phyloP scores from a whole-genome alignment of 164 flowering plant genomes.

The Chimonanthus praecox region DNA sequence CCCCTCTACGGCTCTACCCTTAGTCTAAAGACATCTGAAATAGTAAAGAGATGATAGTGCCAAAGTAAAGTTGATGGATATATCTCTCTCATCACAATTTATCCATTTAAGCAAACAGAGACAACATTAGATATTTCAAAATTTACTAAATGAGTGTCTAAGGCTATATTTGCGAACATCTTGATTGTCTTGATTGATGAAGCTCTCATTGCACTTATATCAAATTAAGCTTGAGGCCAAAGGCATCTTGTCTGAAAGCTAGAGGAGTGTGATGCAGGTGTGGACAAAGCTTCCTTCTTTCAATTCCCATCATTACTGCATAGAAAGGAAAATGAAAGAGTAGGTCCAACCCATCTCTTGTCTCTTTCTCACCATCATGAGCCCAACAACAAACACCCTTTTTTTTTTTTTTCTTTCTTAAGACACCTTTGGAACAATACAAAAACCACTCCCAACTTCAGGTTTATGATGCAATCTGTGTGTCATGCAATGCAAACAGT shows the following conservation, averaged over 20 bases:
- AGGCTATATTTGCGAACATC: not conserved
- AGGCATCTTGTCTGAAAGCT: not conserved
- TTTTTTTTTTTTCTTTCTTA: not conserved
- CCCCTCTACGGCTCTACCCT: too few relatives aligned
- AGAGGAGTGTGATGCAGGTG: not conserved
- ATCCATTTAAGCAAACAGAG: not conserved
- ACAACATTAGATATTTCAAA: not conserved
- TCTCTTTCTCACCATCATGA: slow-evolving; percentile 15
- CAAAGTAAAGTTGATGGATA: too few relatives aligned
- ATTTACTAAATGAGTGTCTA: not conserved
- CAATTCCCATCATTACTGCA: slow-evolving; percentile 18
- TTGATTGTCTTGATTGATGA: slow-evolving; percentile 4
- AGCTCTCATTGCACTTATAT: not conserved
- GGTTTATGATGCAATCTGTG: slow-evolving; percentile 3
- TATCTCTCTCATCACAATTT: too few relatives aligned
- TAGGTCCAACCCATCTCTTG: slow-evolving; percentile 18
- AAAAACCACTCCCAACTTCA: not conserved
- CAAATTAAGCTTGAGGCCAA: slow-evolving; percentile 1
- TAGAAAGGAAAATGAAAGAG: slow-evolving; percentile 16
- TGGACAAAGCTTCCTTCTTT: slow-evolving; percentile 5
- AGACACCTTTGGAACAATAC: not conserved
- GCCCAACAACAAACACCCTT: slow-evolving; percentile 8
- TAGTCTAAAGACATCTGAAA: too few relatives aligned
- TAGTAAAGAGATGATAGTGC: too few relatives aligned
- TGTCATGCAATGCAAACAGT: slow-evolving; percentile 1